Evolutionary conservation across 192 early-diverging fungal genomes (phyloP).

Genomic region (Backusella australiensis): DNA sequence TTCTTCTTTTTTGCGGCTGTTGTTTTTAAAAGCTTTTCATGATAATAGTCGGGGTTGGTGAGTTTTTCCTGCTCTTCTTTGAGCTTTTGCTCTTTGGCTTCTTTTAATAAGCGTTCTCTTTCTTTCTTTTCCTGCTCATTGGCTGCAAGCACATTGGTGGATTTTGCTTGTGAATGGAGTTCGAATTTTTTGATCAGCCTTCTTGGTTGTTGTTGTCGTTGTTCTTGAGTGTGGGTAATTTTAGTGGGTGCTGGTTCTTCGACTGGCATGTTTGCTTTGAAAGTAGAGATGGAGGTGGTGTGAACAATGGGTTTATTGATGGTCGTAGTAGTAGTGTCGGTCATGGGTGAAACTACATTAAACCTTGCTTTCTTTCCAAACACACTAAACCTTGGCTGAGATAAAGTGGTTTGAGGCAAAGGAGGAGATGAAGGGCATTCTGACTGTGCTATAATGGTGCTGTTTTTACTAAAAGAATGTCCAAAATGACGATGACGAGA

Average conservation of each 20-base stretch:
- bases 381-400: constrained; percentile 12
- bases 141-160: neutral
- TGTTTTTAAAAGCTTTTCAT: neutral
- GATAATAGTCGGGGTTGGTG: neutral
- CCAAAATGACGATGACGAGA: neutral
- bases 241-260: neutral
- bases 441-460: neutral
- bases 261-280: neutral
- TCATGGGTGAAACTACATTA: neutral
- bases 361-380: constrained; percentile 7
- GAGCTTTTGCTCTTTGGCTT: neutral
- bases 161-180: neutral
- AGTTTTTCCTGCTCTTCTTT: neutral
- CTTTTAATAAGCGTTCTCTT: neutral
- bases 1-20: constrained; percentile 34
- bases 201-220: neutral
- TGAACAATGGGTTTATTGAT: neutral
- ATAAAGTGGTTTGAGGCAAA: neutral
- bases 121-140: neutral
- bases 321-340: neutral
- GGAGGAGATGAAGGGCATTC: neutral
- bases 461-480: neutral
- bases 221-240: neutral
- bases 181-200: neutral
- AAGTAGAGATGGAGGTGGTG: neutral